Percentiles rank a stretch among this genome's conserved stretches.
Conservation (phyloP, 2,329 filamentous ascomycete species). For the Aspergillus versicolor region DNA sequence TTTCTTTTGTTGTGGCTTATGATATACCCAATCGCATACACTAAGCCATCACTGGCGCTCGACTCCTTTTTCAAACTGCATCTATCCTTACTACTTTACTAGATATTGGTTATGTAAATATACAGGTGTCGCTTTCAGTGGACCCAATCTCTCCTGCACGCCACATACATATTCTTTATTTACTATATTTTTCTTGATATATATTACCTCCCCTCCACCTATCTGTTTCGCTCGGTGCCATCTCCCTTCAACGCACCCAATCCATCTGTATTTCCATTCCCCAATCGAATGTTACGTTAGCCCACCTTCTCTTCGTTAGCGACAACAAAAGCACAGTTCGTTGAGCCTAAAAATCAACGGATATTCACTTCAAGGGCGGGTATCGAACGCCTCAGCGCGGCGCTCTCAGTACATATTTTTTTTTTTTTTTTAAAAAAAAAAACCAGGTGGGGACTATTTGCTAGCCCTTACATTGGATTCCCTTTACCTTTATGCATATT, state of each 20-base stretch:
- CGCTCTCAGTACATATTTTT: background rate
- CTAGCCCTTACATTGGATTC: too few relatives aligned
- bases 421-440: too few relatives aligned
- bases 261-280: background rate
- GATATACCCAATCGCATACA: constrained; percentile 15
- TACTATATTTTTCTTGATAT: constrained; percentile 7
- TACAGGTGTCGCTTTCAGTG: background rate
- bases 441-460: too few relatives aligned
- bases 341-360: background rate
- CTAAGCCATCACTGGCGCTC: constrained; percentile 16
- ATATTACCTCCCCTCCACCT: background rate
- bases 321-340: background rate
- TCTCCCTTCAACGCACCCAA: background rate
- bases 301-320: background rate
- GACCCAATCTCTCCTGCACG: background rate
- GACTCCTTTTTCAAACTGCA: constrained; percentile 11
- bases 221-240: background rate
- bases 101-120: constrained; percentile 13
- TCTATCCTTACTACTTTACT: background rate
- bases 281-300: background rate
- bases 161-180: background rate
- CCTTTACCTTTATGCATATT: too few relatives aligned
- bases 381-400: background rate
- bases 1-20: constrained; percentile 8
- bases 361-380: background rate